Evolutionary conservation across 192 early-diverging fungal genomes (phyloP), one percentile per base, ranked within the genome.

Genomic region (Coemansia sp.): DNA sequence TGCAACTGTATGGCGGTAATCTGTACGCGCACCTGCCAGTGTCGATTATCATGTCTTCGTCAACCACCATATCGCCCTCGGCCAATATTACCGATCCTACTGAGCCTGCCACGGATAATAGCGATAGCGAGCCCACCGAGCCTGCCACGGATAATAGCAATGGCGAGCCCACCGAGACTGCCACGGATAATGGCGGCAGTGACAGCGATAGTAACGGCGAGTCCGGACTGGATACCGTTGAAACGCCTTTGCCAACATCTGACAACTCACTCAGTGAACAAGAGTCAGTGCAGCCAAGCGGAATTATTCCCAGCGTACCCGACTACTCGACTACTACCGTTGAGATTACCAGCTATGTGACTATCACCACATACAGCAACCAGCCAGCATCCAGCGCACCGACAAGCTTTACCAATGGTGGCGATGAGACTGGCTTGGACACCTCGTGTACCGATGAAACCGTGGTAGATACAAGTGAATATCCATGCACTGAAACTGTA

Each of bases 1-100:
- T 78, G 5, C 32, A 54, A 22, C 49, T 45, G 25, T 78, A 69
- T 29, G 62, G 65, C 32, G 76, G 76, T 5, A 58, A 78, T 49
- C 56, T 78, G 8, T 78, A 69, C 43, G 24, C 59, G 3, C 23
- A 68, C 5, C 47, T 69, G 7, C 62, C 69, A 4, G 56, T 27
- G 11, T 21, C 49, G 3, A 32, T 27, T 15, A 23, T 11, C 6
- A 35, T 17, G 7, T 61, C 47, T 2, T 14, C 45, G 15, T 22
- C 24, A 0, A 35, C 32, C 32, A 35, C 32, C 32, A 9, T 35
- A 35, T 35, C 32, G 0, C 32, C 32, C 4, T 35, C 32, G 32
- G 6, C 32, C 32, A 35, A 8, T 35, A 35, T 35, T 35, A 35
- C 32, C 6, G 32, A 35, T 35, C 32, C 32, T 35, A 35, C 32